phyloP scores from a whole-genome alignment of 1,139 yeast genomes.

The Candida neerlandica region DNA sequence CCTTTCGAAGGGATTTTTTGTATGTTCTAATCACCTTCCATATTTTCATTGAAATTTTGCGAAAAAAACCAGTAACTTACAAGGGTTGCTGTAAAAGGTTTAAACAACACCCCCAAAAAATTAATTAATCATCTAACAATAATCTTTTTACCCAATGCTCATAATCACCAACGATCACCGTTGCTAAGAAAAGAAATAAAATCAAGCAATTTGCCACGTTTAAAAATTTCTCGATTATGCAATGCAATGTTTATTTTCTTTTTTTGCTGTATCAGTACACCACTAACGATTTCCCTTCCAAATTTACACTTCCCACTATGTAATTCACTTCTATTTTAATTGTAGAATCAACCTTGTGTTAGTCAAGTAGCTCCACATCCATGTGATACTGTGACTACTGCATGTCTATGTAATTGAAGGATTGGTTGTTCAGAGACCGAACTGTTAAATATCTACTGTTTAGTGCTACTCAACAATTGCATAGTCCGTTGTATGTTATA shows the following conservation, averaged over 20 bases:
- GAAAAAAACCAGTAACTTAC: neutral
- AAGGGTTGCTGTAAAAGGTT: neutral
- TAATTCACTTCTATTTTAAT: constrained; percentile 2
- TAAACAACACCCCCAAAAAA: too few species aligned
- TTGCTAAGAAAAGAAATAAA: neutral
- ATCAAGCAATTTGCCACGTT: too few species aligned
- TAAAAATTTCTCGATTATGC: neutral
- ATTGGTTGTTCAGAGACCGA: neutral
- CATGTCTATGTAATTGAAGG: neutral
- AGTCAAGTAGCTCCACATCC: neutral
- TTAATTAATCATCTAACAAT: too few species aligned
- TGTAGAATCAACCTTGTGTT: constrained; percentile 1
- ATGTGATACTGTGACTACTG: neutral
- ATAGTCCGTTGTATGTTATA: neutral
- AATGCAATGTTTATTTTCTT: neutral
- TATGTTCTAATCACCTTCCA: too few species aligned
- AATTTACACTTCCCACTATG: neutral
- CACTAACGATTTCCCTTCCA: neutral
- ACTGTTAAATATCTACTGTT: too few species aligned
- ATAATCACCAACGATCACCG: too few species aligned
- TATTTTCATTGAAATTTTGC: too few species aligned
- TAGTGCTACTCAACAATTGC: neutral
- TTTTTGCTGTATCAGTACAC: neutral
- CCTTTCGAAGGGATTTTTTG: too few species aligned
- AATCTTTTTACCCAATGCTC: too few species aligned